Percentiles rank a stretch among this genome's conserved stretches.
phyloP scores from a whole-genome alignment of 139 green algal species.

The Edaphochlamys debaryana region DNA sequence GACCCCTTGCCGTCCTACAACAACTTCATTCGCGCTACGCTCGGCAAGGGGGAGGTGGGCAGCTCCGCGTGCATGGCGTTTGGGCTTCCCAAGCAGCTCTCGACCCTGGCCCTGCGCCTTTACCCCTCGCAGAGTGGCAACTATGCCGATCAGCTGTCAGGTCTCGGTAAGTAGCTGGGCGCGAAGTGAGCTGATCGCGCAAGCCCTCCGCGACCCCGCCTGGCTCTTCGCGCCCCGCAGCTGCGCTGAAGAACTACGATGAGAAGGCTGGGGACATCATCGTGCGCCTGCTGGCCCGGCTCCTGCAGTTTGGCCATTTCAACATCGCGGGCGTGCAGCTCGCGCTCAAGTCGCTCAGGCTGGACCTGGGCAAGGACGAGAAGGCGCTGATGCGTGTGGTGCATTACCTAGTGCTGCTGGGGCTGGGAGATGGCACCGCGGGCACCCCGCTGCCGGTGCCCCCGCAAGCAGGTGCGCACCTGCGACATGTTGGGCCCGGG shows the following conservation, averaged over 20 bases:
- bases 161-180: constrained; percentile 19
- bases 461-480: constrained; percentile 31
- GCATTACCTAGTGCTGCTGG: constrained; percentile 73
- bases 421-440: constrained; percentile 65
- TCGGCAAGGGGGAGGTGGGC: constrained; percentile 47
- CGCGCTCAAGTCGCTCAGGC: constrained; percentile 8
- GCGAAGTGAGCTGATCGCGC: too few relatives aligned
- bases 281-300: constrained; percentile 5
- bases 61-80: too few relatives aligned
- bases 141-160: constrained; percentile 19
- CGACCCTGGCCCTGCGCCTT: too few relatives aligned
- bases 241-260: constrained; percentile 21
- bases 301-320: constrained; percentile 42
- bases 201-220: not conserved
- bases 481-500: too few relatives aligned
- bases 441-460: constrained; percentile 67
- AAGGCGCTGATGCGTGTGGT: constrained; percentile 44
- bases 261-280: constrained; percentile 24
- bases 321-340: constrained; percentile 18
- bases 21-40: constrained; percentile 30
- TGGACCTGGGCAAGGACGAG: not conserved
- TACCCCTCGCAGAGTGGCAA: constrained; percentile 14
- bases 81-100: too few relatives aligned
- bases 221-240: too few relatives aligned
- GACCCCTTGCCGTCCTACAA: constrained; percentile 42